Percentiles rank a stretch among this genome's conserved stretches.
Conservation (phyloP, 176 grass and related monocot species). For the Typha latifolia region DNA sequence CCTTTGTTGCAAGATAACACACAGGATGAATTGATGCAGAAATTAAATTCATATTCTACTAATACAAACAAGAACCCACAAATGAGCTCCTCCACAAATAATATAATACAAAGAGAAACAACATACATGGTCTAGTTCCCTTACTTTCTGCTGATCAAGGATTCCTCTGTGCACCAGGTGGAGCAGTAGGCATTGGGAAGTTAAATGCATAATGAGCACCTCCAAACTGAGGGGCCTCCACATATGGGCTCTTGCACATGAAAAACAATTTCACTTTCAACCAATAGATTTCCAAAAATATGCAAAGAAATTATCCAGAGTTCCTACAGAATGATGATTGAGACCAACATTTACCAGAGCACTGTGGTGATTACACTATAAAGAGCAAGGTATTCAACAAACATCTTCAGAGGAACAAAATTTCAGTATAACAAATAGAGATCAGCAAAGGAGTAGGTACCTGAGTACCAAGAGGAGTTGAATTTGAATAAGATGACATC, state of each 20-base stretch:
- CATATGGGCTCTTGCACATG: conserved; percentile 75
- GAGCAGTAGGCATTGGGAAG: conserved; percentile 86
- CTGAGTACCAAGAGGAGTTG: conserved; percentile 43
- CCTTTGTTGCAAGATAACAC: background rate
- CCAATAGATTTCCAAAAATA: conserved; percentile 6
- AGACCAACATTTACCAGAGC: background rate
- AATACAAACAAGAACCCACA: conserved; percentile 1
- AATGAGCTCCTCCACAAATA: background rate
- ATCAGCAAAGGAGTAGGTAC: conserved; percentile 27
- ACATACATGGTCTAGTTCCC: background rate
- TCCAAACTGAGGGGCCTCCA: conserved; percentile 67
- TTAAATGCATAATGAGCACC: conserved; percentile 39
- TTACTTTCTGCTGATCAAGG: conserved; percentile 10
- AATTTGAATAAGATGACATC: conserved; percentile 31
- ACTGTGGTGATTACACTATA: background rate
- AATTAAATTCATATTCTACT: background rate
- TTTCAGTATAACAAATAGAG: no score
- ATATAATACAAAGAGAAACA: background rate
- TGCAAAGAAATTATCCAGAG: background rate
- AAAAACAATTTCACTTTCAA: conserved; percentile 5
- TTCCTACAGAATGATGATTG: background rate
- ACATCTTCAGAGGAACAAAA: background rate
- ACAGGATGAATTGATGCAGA: background rate
- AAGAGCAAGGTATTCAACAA: no score
- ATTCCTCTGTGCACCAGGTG: conserved; percentile 71